These are phyloP conservation scores for barley (Hordeum vulgare) DNA, from an alignment of 176 grass and related monocot genomes.

Conservation along the genomic window DNA sequence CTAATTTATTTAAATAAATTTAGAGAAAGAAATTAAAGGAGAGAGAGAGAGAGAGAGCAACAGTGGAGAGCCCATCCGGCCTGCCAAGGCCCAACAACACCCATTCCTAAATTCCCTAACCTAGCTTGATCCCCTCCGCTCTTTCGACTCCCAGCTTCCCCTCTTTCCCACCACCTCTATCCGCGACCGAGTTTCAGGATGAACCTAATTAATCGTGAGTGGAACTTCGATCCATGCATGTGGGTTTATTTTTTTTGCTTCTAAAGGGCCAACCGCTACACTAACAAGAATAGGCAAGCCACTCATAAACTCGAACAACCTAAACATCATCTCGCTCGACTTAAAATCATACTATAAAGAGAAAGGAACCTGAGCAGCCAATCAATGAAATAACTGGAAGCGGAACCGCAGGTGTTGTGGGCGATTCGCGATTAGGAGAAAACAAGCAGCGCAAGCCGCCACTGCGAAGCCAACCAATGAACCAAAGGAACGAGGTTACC, in stretches of 20 bases:
- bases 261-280: background rate
- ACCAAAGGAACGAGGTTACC: background rate
- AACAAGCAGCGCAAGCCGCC: background rate
- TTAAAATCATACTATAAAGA: background rate
- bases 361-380: background rate
- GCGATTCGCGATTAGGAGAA: background rate
- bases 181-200: background rate
- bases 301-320: background rate
- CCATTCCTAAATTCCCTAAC: too few species aligned
- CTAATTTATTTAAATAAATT: too few species aligned
- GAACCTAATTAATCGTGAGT: background rate
- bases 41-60: too few species aligned
- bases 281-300: background rate
- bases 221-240: background rate
- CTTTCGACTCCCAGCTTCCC: too few species aligned
- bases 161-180: too few species aligned
- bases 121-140: too few species aligned
- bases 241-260: background rate
- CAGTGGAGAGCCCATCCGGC: too few species aligned
- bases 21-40: too few species aligned
- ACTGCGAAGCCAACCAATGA: too few species aligned
- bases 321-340: background rate
- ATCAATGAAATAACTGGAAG: background rate
- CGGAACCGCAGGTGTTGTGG: background rate
- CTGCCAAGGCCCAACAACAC: too few species aligned